These are phyloP conservation scores for Boletus patriciae DNA, from an alignment of 768 basidiomycete genomes.

Conservation along the genomic window DNA sequence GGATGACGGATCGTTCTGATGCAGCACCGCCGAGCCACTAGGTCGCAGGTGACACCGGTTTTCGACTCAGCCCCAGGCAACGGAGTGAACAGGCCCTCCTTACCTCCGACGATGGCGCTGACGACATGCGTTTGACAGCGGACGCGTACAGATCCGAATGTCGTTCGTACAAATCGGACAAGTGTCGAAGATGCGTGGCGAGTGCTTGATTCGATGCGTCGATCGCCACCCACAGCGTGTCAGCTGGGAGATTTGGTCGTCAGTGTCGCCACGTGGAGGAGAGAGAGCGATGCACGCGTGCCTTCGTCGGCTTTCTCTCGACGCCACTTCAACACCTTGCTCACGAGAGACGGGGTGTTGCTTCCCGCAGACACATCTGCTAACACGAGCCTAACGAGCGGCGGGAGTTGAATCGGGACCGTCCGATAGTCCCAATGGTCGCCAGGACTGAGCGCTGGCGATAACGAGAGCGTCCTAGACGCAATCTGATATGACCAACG, in stretches of 20 bases:
- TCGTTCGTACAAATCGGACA: constrained; percentile 49
- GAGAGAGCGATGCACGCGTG: constrained; percentile 18
- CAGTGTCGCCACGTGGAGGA: background rate
- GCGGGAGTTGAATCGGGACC: constrained; percentile 78
- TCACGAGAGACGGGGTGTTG: constrained; percentile 91
- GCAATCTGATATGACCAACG: constrained; percentile 11
- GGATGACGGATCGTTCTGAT: constrained; percentile 39
- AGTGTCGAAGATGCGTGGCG: constrained; percentile 48
- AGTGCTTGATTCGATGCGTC: constrained; percentile 62
- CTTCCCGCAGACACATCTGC: constrained; percentile 97
- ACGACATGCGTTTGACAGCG: constrained; percentile 62
- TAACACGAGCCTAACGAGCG: constrained; percentile 77
- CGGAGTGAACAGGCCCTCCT: constrained; percentile 37
- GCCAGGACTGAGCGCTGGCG: constrained; percentile 61
- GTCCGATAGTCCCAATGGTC: constrained; percentile 68
- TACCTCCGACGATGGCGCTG: constrained; percentile 49
- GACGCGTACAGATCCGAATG: constrained; percentile 53
- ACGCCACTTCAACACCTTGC: constrained; percentile 89
- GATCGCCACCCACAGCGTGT: constrained; percentile 63
- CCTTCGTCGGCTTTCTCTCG: constrained; percentile 61
- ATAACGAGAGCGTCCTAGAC: constrained; percentile 26
- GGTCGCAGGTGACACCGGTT: background rate
- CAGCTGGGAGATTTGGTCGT: constrained; percentile 41
- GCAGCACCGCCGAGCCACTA: constrained; percentile 46
- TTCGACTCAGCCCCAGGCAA: background rate